Evolutionary conservation across 2,329 filamentous ascomycete species (phyloP), one percentile per base, ranked within the genome.

Genomic region (Fusarium sp.): DNA sequence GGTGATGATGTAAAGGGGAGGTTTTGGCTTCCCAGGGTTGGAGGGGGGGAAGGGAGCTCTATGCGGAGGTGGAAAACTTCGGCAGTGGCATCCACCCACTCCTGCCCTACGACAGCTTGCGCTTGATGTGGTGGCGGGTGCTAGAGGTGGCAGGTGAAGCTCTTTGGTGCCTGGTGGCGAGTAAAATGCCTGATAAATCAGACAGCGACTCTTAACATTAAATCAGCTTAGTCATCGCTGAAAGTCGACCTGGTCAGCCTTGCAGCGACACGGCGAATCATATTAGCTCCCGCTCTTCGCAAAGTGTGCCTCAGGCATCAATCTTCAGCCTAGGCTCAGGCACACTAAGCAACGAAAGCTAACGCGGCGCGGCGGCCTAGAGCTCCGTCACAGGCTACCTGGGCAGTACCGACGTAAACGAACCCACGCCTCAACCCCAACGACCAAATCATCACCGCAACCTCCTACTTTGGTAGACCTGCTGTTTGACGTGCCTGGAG

Each of bases 311-410:
- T 77, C 65, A 77, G 75, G 75, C 68, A 73, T 36, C 31, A 33
- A 42, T 40, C 6, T 6, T 46, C 61, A 68, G 65, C 67, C 62
- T 68, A 55, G 59, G 55, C 55, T 23, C 55, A 62, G 62, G 57
- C 65, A 67, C 51, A 44, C 57, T 63, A 51, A 64, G 58, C 64
- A 69, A 40, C 71, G 42, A 69, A 66, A 78, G 76, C 77, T 79
- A 79, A 75, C 77, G 77, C 77, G 77, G 77, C 77, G 72, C 63
- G 69, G 71, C 71, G 76, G 82, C 82, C 82, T 83, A 77, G 81
- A 83, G 81, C 81, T 83, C 77, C 66, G 67, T 71, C 62, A 66
- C 60, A 71, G 71, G 62, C 69, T 65, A 55, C 64, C 64, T 67
- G 64, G 64, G 65, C 59, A 61, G 50, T 56, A 68, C 62, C 64